Conservation (phyloP, 306 rosid genomes). For the Citrullus amarus region DNA sequence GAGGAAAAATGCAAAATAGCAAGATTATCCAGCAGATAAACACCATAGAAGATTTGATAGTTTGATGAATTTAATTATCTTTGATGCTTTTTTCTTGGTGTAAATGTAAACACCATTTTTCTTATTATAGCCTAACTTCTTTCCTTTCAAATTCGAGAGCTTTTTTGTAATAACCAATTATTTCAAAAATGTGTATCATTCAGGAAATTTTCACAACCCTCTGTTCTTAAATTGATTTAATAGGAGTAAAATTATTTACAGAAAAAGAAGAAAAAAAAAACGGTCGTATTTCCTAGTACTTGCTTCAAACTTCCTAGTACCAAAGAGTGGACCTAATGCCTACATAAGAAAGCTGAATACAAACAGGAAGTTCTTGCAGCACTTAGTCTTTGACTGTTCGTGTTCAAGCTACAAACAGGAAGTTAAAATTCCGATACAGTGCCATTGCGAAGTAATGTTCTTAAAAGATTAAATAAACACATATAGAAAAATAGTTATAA, state of each 20-base stretch:
- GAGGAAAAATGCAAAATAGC: constrained; percentile 2
- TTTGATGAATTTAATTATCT: no score
- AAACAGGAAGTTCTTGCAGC: neutral
- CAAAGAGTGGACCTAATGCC: neutral
- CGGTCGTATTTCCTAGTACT: neutral
- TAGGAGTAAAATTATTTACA: neutral
- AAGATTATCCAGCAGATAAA: neutral
- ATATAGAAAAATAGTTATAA: neutral
- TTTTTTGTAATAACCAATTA: neutral
- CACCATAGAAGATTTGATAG: neutral
- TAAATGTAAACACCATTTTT: no score
- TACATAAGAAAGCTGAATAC: neutral
- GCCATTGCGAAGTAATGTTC: neutral
- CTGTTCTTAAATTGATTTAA: neutral
- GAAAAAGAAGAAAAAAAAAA: neutral
- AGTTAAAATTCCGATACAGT: neutral
- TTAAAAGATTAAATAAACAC: neutral
- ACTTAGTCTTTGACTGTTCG: no score
- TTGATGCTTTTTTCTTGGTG: no score
- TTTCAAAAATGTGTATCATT: neutral
- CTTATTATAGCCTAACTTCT: no score
- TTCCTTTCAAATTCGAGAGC: neutral
- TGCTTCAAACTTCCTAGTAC: neutral
- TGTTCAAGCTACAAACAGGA: neutral
- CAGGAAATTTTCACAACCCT: neutral